Conservation (phyloP, 768 basidiomycete species). For the Boletus reticulatus region DNA sequence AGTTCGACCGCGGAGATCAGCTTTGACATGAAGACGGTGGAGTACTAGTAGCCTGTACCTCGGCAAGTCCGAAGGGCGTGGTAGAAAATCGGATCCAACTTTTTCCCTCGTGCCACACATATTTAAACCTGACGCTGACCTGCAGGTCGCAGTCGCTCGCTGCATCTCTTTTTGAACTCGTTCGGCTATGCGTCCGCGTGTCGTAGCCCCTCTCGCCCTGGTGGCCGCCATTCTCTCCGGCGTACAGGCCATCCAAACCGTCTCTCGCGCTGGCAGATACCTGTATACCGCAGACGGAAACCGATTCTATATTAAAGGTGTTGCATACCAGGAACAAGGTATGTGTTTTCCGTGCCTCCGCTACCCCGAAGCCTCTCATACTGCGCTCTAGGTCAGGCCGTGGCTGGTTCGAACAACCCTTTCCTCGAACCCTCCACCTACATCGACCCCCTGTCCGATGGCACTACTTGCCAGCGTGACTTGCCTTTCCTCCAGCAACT, state of each 20-base stretch:
- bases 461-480: conserved; percentile 71
- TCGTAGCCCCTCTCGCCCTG: conserved; percentile 32
- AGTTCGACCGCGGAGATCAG: no score
- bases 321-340: conserved; percentile 87
- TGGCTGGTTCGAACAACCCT: conserved; percentile 51
- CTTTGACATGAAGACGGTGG: no score
- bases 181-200: conserved; percentile 27
- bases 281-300: conserved; percentile 74
- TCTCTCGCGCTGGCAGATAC: conserved; percentile 74
- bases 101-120: neutral
- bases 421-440: conserved; percentile 74
- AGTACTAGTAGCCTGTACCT: neutral
- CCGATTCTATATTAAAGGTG: conserved; percentile 86
- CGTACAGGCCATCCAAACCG: conserved; percentile 63
- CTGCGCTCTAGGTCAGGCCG: conserved; percentile 31
- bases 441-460: conserved; percentile 73
- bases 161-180: conserved; percentile 4
- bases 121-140: neutral
- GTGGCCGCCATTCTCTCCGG: conserved; percentile 43
- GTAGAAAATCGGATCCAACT: neutral
- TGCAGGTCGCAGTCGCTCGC: neutral
- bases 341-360: neutral
- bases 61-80: neutral
- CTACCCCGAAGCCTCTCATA: neutral
- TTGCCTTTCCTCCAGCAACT: conserved; percentile 73